Percentiles rank a stretch among this genome's conserved stretches.
These are phyloP conservation scores for Leccinum disarticulatum DNA, from an alignment of 768 basidiomycete genomes.

Conservation along the genomic window DNA sequence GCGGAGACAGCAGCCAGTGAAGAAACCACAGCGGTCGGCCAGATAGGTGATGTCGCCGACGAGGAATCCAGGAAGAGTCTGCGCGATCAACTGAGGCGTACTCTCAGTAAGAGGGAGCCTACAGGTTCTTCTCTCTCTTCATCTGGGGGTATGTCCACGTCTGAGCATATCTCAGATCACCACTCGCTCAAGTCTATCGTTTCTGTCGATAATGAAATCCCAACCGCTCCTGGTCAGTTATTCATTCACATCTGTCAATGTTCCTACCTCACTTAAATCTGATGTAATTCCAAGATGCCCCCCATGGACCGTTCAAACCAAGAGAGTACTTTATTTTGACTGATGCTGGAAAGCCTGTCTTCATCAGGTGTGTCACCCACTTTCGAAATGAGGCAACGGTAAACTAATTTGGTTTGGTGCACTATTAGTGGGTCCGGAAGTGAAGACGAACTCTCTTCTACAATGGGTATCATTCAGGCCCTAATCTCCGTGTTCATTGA, in stretches of 20 bases:
- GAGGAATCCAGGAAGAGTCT: conserved; percentile 64
- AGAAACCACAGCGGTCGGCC: conserved; percentile 47
- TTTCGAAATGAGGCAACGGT: background rate
- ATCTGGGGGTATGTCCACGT: conserved; percentile 11
- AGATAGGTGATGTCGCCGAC: conserved; percentile 42
- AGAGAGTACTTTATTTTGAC: conserved; percentile 92
- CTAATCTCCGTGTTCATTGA: conserved; percentile 95
- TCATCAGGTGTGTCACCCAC: conserved; percentile 59
- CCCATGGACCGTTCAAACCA: conserved; percentile 38
- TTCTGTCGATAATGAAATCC: conserved; percentile 37
- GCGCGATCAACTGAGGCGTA: conserved; percentile 70
- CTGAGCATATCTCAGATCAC: conserved; percentile 11
- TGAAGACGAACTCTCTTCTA: conserved; percentile 67
- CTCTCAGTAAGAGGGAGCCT: conserved; percentile 52
- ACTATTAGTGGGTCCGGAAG: conserved; percentile 47
- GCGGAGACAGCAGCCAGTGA: conserved; percentile 56
- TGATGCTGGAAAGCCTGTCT: conserved; percentile 98
- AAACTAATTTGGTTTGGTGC: conserved; percentile 1
- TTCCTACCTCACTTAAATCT: conserved; percentile 3
- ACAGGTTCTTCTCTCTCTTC: conserved; percentile 38
- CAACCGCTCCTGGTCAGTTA: conserved; percentile 21
- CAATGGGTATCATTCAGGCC: conserved; percentile 92
- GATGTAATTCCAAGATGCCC: conserved; percentile 8
- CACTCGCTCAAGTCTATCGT: conserved; percentile 15
- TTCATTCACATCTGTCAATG: conserved; percentile 5